A percentile compares a stretch with the other conserved stretches of the same genome.
phyloP scores from a whole-genome alignment of 2,329 filamentous ascomycete genomes.

The Diaporthe velutina region DNA sequence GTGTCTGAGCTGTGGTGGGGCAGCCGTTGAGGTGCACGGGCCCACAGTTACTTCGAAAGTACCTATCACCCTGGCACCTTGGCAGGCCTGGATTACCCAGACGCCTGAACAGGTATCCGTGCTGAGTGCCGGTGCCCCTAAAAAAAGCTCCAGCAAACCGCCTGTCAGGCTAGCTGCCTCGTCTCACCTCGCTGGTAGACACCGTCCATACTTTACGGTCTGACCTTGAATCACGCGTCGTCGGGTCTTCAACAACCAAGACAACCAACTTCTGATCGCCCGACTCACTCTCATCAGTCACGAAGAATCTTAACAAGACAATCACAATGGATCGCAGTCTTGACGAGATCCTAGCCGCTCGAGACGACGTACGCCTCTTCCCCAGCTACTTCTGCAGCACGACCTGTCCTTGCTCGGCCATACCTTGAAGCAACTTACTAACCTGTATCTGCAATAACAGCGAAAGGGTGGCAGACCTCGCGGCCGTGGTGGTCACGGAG shows the following conservation, averaged over 20 bases:
- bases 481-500: slow-evolving; percentile 46
- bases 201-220: slow-evolving; percentile 15
- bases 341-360: slow-evolving; percentile 68
- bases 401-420: slow-evolving; percentile 18
- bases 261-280: not conserved
- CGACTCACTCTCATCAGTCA: not conserved
- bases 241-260: not conserved
- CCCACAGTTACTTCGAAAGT: not conserved
- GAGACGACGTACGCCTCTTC: slow-evolving; percentile 45
- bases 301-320: slow-evolving; percentile 46
- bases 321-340: slow-evolving; percentile 64
- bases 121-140: slow-evolving; percentile 13
- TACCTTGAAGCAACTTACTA: slow-evolving; percentile 32
- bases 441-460: slow-evolving; percentile 23
- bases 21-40: not conserved
- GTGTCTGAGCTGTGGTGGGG: not conserved
- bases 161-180: slow-evolving; percentile 6
- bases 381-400: not conserved
- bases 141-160: slow-evolving; percentile 25
- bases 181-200: slow-evolving; percentile 16
- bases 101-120: not conserved
- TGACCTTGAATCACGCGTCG: slow-evolving; percentile 8
- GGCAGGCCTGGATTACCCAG: slow-evolving; percentile 4
- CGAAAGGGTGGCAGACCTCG: slow-evolving; percentile 42
- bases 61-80: not conserved